Evolutionary conservation across 192 early-diverging fungal genomes (phyloP).

Genomic region (Entomortierella lignicola): DNA sequence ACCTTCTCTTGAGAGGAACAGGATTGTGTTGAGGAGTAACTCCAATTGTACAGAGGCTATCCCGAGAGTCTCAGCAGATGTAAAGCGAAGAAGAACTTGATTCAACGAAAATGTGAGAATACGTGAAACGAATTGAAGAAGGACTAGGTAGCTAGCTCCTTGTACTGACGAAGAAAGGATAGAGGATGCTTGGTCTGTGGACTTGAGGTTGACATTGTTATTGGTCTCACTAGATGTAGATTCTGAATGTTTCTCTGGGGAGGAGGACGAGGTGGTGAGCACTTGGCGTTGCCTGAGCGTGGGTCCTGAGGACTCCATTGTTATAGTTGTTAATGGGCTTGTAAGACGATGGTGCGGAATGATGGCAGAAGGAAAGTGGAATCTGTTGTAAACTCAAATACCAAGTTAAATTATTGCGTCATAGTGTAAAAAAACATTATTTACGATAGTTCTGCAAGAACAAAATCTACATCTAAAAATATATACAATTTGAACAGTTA

Average conservation of each 20-base stretch:
- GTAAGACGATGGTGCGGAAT: not conserved
- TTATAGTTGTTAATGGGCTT: not conserved
- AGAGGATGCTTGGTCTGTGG: constrained; percentile 27
- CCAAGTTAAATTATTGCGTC: too few species aligned
- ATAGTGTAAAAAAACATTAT: too few species aligned
- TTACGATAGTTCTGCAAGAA: too few species aligned
- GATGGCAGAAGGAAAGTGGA: not conserved
- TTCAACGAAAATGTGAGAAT: constrained; percentile 87
- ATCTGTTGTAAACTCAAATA: too few species aligned
- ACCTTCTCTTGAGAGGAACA: constrained; percentile 91
- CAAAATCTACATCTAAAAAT: too few species aligned
- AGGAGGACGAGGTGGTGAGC: not conserved
- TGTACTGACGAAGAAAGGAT: constrained; percentile 70
- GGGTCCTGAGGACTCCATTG: constrained; percentile 21
- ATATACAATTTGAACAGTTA: too few species aligned
- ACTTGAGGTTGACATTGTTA: not conserved
- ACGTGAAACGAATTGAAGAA: constrained; percentile 80
- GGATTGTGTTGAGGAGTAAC: constrained; percentile 86
- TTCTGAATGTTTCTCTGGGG: not conserved
- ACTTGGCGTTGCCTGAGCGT: constrained; percentile 25
- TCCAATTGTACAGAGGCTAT: constrained; percentile 87
- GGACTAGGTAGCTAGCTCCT: constrained; percentile 79
- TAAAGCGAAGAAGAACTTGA: constrained; percentile 78
- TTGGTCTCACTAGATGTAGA: not conserved
- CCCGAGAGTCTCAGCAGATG: constrained; percentile 80